Evolutionary conservation across 176 grass and related monocot genomes (phyloP).

Genomic region (Phragmites australis): DNA sequence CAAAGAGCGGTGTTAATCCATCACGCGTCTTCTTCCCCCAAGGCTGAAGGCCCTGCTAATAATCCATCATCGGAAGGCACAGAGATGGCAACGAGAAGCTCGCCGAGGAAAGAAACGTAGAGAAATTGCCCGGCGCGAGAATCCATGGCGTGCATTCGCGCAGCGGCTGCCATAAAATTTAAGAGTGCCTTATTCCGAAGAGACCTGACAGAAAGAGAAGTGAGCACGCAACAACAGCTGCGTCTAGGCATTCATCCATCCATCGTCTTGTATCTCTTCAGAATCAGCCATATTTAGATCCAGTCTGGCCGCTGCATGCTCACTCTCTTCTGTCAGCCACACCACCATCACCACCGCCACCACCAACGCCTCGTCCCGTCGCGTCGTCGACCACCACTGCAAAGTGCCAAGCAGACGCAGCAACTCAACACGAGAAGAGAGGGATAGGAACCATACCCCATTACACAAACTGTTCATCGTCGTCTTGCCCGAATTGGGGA

Average conservation of each 20-base stretch:
- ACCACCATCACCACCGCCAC: conserved; percentile 4
- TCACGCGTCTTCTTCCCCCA: conserved; percentile 26
- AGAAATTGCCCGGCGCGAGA: conserved; percentile 27
- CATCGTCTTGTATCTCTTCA: conserved; percentile 8
- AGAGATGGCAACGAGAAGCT: conserved; percentile 24
- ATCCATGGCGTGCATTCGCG: conserved; percentile 44
- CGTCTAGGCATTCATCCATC: conserved; percentile 21
- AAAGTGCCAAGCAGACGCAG: not conserved
- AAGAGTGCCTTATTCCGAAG: conserved; percentile 39
- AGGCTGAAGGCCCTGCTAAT: conserved; percentile 13
- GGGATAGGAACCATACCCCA: conserved; percentile 2
- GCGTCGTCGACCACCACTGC: conserved; percentile 18
- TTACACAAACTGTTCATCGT: not conserved
- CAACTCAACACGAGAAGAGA: not conserved
- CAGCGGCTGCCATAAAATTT: conserved; percentile 5
- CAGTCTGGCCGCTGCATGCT: conserved; percentile 61
- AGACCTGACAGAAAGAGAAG: conserved; percentile 62
- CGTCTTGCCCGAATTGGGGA: conserved; percentile 21
- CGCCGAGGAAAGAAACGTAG: conserved; percentile 12
- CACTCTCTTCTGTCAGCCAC: conserved; percentile 77
- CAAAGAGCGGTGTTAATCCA: conserved; percentile 40
- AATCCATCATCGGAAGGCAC: conserved; percentile 23
- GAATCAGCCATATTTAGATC: conserved; percentile 28
- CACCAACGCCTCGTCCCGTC: conserved; percentile 10
- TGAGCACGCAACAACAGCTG: conserved; percentile 68